Evolutionary conservation across 1,284 basidiomycete genomes (phyloP), one percentile per base, ranked within the genome.

Genomic region (Ceratobasidium theobromae): DNA sequence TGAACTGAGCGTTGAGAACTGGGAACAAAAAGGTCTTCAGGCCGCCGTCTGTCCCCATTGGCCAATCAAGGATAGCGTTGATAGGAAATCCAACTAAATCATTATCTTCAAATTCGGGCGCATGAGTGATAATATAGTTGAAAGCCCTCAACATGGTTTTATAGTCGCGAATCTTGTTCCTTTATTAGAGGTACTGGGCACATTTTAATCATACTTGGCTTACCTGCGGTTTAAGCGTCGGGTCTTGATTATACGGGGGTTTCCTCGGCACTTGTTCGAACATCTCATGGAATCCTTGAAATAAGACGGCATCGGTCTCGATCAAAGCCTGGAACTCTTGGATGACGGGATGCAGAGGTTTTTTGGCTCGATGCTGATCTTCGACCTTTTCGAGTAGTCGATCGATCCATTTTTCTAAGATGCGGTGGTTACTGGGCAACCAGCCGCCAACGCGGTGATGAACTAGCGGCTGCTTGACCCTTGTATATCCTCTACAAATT

Each of bases 21-120:
- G 76, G 75, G 58, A 80, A 77, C 28, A 75, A 76, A 73, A 83
- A 83, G 5, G 75, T 77, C 4, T 75, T 72, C 66, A 79, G 79
- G 1, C 82, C 82, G 12, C 78, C 78, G 1, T 72, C 71, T 0
- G 81, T 82, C 16, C 75, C 78, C 80, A 82, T 82, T 0, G 79
- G 78, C 79, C 79, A 81, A 65, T 80, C 75, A 38, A 84, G 72
- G 54, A 82, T 72, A 1, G 79, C 78, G 65, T 78, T 78, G 66
- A 82, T 75, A 5, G 81, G 81, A 21, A 79, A 76, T 23, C 76
- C 79, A 25, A 81, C 77, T 14, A 79, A 65, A 18, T 75, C 76
- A 25, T 73, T 73, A 33, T 78, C 69, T 12, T 75, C 75, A 35
- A 75, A 81, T 2, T 68, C 69, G 0, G 80, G 79, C 0, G 80